A percentile compares a stretch with the other conserved stretches of the same genome.
These are phyloP conservation scores for Suhomyces faveliae DNA, from an alignment of 805 yeast species.

Conservation along the genomic window DNA sequence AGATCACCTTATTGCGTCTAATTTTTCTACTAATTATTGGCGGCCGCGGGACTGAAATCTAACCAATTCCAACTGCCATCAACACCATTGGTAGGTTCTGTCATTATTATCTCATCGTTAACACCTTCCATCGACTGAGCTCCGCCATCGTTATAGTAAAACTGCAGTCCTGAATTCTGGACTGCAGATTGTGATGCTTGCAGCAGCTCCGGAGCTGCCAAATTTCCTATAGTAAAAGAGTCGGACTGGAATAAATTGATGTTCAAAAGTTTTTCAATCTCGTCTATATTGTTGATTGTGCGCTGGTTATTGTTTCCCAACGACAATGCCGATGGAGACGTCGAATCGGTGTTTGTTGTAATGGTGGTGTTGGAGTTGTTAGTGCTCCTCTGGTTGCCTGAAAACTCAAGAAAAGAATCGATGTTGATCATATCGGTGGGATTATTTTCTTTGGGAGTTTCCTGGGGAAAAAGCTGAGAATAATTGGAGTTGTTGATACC, in stretches of 20 bases:
- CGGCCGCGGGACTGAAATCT: slow-evolving; percentile 30
- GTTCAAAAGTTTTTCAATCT: slow-evolving; percentile 39
- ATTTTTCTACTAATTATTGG: neutral
- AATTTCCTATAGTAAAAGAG: slow-evolving; percentile 24
- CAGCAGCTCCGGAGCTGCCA: neutral
- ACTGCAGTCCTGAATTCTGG: neutral
- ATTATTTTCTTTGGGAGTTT: slow-evolving; percentile 1
- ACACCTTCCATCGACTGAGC: slow-evolving; percentile 23
- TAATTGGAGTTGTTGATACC: slow-evolving; percentile 6
- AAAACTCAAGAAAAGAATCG: slow-evolving; percentile 18
- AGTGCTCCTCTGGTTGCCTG: neutral
- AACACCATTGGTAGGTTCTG: slow-evolving; percentile 14
- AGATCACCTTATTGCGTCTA: too few relatives aligned
- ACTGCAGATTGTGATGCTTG: too few relatives aligned
- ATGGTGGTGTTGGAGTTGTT: slow-evolving; percentile 2
- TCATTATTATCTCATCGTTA: slow-evolving; percentile 33
- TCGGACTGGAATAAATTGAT: slow-evolving; percentile 39
- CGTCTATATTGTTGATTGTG: slow-evolving; percentile 25
- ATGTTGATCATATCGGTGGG: slow-evolving; percentile 16
- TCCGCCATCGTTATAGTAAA: slow-evolving; percentile 8
- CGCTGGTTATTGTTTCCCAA: neutral
- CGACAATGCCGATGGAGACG: slow-evolving; percentile 4
- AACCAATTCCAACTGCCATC: slow-evolving; percentile 39
- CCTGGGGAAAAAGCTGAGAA: slow-evolving; percentile 1
- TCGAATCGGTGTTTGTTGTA: neutral